Base-by-base conservation (phyloP, 2,329 filamentous ascomycete species). In the Curvularia hawaiiensis region DNA sequence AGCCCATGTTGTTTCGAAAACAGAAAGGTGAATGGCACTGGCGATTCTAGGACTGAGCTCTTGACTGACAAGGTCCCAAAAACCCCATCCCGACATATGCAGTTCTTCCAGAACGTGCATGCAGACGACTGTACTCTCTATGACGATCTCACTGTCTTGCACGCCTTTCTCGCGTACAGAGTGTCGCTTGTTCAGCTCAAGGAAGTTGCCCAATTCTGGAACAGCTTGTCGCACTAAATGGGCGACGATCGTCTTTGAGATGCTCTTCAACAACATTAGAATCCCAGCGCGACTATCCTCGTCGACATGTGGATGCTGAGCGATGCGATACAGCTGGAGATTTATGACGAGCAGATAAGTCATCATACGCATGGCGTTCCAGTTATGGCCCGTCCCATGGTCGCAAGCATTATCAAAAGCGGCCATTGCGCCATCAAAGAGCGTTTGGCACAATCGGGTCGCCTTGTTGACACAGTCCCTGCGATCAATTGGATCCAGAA, bases 401-500 rank as follows among this genome's bases (percentile, higher is more conserved):
- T 33, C 26, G 8, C 14, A 14, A 4, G 38, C 39, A 8, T 52
- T 44, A 22, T 45, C 47, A 63, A 64, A 50, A 75, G 58, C 48
- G 8, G 50, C 49, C 40, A 66, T 50, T 12, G 65, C 24, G 33
- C 50, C 61, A 18, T 72, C 66, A 16, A 68, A 59, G 5, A 79
- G 41, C 4, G 73, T 68, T 43, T 79, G 74, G 33, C 78, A 70
- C 14, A 83, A 58, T n/a, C 73, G 71, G 16, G 71, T 71, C 45
- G 82, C 68, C 54, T 77, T 78, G 18, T 70, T 64, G 4, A 81
- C 72, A 61, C 82, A 86, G 4, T 74, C 69, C 26, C 64, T 70
- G 18, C 84, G 79, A 66, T 87, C 84, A 18, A 86, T 74, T 0
- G 81, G 75, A 65, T 87, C 85, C 30, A 79, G 74, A 61, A 87